Evolutionary conservation across 31 red algal genomes (phyloP).

Genomic region (Porphyra umbilicalis): DNA sequence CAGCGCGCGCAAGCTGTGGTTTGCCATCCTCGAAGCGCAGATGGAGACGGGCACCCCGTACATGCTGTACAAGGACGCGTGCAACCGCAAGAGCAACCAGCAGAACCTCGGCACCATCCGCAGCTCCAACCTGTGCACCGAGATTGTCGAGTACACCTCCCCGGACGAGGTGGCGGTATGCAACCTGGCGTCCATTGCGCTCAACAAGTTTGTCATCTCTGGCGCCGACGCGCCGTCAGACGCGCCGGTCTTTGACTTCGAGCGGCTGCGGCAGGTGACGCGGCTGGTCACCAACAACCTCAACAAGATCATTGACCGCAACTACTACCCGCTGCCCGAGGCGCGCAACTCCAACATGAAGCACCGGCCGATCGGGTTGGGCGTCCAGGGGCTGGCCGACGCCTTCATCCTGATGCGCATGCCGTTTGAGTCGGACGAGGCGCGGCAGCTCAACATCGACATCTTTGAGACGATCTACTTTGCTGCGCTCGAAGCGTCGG

Average conservation of each 20-base stretch:
- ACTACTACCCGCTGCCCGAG: slow-evolving; percentile 90
- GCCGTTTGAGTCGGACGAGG: slow-evolving; percentile 91
- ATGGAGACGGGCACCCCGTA: slow-evolving; percentile 98
- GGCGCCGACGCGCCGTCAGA: slow-evolving; percentile 2
- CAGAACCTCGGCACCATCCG: slow-evolving; percentile 96
- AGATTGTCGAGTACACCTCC: slow-evolving; percentile 93
- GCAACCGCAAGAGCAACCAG: slow-evolving; percentile 95
- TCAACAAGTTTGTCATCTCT: slow-evolving; percentile 84
- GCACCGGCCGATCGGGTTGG: slow-evolving; percentile 92
- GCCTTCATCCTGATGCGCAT: slow-evolving; percentile 88
- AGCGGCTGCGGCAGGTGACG: slow-evolving; percentile 53
- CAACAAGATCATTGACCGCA: slow-evolving; percentile 97
- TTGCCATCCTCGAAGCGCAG: slow-evolving; percentile 88
- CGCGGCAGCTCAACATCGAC: slow-evolving; percentile 61
- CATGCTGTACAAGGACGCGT: slow-evolving; percentile 97
- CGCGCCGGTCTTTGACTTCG: slow-evolving; percentile 54
- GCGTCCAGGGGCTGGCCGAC: slow-evolving; percentile 91
- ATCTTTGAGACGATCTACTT: slow-evolving; percentile 95
- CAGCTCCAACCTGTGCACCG: slow-evolving; percentile 89
- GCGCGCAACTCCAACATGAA: slow-evolving; percentile 86
- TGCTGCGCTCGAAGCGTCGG: slow-evolving; percentile 48
- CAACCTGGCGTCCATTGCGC: slow-evolving; percentile 95
- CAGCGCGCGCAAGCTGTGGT: slow-evolving; percentile 87
- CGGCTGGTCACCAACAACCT: slow-evolving; percentile 80
- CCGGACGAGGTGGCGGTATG: slow-evolving; percentile 99